Evolutionary conservation across 306 rosid species (phyloP).

Genomic region (Inga laurina): DNA sequence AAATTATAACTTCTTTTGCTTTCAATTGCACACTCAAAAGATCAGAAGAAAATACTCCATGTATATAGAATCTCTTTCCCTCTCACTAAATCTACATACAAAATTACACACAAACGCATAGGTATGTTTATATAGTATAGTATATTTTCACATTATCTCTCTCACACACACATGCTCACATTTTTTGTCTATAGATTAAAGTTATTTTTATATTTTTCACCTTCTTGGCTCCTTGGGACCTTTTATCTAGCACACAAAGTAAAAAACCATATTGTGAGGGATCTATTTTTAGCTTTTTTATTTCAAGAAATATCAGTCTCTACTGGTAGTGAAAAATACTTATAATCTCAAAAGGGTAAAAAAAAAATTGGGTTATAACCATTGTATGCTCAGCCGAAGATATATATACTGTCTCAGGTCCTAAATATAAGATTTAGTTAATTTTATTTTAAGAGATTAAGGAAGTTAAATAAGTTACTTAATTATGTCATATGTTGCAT

Average conservation of each 20-base stretch:
- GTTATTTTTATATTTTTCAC: background rate
- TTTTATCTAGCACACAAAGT: too few species aligned
- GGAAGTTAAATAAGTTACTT: too few species aligned
- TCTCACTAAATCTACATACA: background rate
- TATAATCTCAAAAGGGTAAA: background rate
- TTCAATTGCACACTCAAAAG: background rate
- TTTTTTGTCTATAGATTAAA: too few species aligned
- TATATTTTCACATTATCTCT: background rate
- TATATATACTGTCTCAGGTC: too few species aligned
- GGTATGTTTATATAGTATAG: too few species aligned
- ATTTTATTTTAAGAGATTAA: too few species aligned
- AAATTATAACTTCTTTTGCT: background rate
- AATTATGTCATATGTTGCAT: too few species aligned
- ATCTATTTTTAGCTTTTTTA: too few species aligned
- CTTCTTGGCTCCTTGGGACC: background rate
- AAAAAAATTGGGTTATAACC: too few species aligned
- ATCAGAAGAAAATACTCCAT: too few species aligned
- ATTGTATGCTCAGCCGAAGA: too few species aligned
- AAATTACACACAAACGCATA: background rate
- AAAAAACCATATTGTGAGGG: background rate
- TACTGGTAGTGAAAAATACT: background rate
- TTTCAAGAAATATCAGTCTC: background rate
- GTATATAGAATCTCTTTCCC: background rate
- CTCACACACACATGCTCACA: background rate
- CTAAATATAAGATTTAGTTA: too few species aligned